Percentiles rank a stretch among this genome's conserved stretches.
These are phyloP conservation scores for Daldinia vernicosa DNA, from an alignment of 495 filamentous ascomycete species.

Conservation along the genomic window DNA sequence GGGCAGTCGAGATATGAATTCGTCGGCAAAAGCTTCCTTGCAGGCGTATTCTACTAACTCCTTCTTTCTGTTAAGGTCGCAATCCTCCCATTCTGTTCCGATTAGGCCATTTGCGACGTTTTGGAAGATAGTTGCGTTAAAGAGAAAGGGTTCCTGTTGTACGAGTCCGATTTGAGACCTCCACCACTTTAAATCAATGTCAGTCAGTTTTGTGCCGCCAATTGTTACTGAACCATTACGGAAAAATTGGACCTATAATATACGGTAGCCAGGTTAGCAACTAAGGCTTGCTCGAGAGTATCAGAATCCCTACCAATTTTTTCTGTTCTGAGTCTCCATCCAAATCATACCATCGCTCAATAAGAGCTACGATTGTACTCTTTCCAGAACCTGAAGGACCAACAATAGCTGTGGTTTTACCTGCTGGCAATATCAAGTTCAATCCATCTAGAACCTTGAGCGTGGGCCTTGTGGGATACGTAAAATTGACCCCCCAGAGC, in stretches of 20 bases:
- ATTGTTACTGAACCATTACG: conserved; percentile 60
- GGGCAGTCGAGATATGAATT: conserved; percentile 68
- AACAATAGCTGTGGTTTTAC: conserved; percentile 86
- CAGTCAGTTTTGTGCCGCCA: conserved; percentile 62
- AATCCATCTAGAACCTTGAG: conserved; percentile 65
- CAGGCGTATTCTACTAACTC: conserved; percentile 67
- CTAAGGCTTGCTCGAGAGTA: conserved; percentile 12
- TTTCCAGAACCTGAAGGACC: conserved; percentile 79
- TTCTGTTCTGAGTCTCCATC: conserved; percentile 60
- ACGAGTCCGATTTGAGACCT: conserved; percentile 71
- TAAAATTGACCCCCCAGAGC: conserved; percentile 67
- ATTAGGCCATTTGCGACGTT: conserved; percentile 73
- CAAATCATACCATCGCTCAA: conserved; percentile 71
- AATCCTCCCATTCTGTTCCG: conserved; percentile 68
- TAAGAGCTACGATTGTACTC: conserved; percentile 70
- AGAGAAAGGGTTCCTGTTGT: conserved; percentile 75
- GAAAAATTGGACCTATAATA: conserved; percentile 50
- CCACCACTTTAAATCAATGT: conserved; percentile 69
- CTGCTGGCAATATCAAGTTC: conserved; percentile 68
- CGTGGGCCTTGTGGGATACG: conserved; percentile 71
- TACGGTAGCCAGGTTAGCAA: not conserved
- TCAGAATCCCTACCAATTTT: conserved; percentile 50
- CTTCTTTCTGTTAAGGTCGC: conserved; percentile 58
- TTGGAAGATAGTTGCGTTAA: conserved; percentile 71
- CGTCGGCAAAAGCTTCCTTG: conserved; percentile 67